Percentiles rank a stretch among this genome's conserved stretches.
Evolutionary conservation across 768 basidiomycete species (phyloP).

Genomic region (Russula emetica): DNA sequence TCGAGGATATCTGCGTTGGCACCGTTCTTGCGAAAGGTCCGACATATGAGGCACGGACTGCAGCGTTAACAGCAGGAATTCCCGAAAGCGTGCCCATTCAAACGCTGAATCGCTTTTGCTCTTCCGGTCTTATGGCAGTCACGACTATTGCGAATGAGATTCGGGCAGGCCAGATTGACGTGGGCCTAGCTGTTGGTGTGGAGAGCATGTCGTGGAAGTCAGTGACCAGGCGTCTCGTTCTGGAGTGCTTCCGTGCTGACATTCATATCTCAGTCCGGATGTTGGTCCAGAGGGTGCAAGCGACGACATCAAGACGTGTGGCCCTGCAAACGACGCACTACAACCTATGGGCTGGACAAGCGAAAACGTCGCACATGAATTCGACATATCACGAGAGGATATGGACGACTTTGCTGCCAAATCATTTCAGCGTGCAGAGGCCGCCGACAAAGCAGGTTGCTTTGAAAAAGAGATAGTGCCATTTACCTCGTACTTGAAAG

Average conservation of each 20-base stretch:
- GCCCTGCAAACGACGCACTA: slow-evolving; percentile 54
- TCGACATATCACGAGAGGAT: slow-evolving; percentile 62
- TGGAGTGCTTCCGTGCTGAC: slow-evolving; percentile 27
- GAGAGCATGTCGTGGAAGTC: slow-evolving; percentile 83
- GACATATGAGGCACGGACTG: slow-evolving; percentile 65
- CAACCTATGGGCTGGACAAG: slow-evolving; percentile 88
- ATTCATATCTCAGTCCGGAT: slow-evolving; percentile 49
- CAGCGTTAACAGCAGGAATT: slow-evolving; percentile 75
- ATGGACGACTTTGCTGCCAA: slow-evolving; percentile 71
- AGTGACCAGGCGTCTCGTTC: slow-evolving; percentile 31
- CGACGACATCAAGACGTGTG: slow-evolving; percentile 53
- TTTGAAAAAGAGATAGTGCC: slow-evolving; percentile 73
- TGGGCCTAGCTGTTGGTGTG: slow-evolving; percentile 77
- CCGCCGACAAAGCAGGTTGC: slow-evolving; percentile 60
- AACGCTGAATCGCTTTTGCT: slow-evolving; percentile 76
- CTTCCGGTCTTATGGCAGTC: slow-evolving; percentile 81
- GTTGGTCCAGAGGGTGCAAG: slow-evolving; percentile 56
- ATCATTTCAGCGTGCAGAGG: slow-evolving; percentile 77
- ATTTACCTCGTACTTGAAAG: slow-evolving; percentile 60
- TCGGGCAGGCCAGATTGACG: slow-evolving; percentile 69
- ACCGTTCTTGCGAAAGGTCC: slow-evolving; percentile 64
- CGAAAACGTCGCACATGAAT: slow-evolving; percentile 79
- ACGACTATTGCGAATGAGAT: slow-evolving; percentile 75
- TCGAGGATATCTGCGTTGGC: slow-evolving; percentile 79
- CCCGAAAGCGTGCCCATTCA: slow-evolving; percentile 75